phyloP scores from a whole-genome alignment of 148 eudicot species.

The Silene latifolia region DNA sequence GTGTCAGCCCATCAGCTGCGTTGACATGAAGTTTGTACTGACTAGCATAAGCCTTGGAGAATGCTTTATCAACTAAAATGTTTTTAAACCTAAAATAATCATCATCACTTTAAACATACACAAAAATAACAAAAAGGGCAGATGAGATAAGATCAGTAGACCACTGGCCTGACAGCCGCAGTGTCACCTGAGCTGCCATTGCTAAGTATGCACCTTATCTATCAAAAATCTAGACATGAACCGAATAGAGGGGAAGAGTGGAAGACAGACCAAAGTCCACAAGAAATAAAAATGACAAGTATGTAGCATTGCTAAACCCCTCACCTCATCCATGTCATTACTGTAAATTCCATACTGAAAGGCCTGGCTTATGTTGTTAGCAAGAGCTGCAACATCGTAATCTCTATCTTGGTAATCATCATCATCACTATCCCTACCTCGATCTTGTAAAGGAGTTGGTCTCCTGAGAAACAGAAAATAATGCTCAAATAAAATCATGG shows the following conservation, averaged over 20 bases:
- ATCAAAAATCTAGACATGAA: background rate
- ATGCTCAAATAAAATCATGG: background rate
- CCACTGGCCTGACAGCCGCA: too few species aligned
- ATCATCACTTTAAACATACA: too few species aligned
- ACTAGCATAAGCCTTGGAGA: too few species aligned
- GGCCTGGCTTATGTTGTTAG: conserved; percentile 91
- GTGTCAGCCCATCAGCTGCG: too few species aligned
- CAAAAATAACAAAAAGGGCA: too few species aligned
- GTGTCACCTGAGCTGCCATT: too few species aligned
- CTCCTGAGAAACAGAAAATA: conserved; percentile 50
- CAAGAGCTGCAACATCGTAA: conserved; percentile 94
- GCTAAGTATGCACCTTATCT: too few species aligned
- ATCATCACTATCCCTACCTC: conserved; percentile 79
- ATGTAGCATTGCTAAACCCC: conserved; percentile 4
- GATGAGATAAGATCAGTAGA: too few species aligned
- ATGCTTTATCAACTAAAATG: too few species aligned
- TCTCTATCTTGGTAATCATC: conserved; percentile 99
- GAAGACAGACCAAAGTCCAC: background rate
- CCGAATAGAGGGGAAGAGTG: background rate
- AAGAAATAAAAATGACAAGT: background rate
- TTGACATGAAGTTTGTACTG: too few species aligned
- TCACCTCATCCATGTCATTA: conserved; percentile 79
- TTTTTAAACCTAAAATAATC: too few species aligned
- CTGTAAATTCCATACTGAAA: conserved; percentile 75
- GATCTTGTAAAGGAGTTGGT: conserved; percentile 78